A percentile compares a stretch with the other conserved stretches of the same genome.
These are phyloP conservation scores for Paramyrothecium roridum DNA, from an alignment of 2,329 filamentous ascomycete genomes.

Conservation along the genomic window DNA sequence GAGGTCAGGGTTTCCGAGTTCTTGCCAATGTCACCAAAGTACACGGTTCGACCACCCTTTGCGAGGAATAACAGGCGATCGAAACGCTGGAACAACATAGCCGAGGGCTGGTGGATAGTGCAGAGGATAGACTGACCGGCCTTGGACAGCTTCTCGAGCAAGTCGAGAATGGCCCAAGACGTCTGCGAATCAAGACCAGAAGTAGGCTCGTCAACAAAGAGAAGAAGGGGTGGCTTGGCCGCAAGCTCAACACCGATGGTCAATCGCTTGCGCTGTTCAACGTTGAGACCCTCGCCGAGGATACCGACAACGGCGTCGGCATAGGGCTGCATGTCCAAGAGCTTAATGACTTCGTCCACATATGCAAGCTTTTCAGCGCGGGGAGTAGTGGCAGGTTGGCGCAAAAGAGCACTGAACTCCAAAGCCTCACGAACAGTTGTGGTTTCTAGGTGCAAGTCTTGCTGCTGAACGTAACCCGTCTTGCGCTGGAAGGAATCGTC, in stretches of 20 bases:
- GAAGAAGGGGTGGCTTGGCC: conserved; percentile 40
- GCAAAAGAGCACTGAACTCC: conserved; percentile 37
- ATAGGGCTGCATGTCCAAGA: conserved; percentile 53
- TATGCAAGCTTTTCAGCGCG: conserved; percentile 48
- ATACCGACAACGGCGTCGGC: conserved; percentile 50
- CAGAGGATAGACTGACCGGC: conserved; percentile 47
- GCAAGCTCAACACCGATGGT: conserved; percentile 48
- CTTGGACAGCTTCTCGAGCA: conserved; percentile 62
- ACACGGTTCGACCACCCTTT: conserved; percentile 70
- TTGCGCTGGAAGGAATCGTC: conserved; percentile 69
- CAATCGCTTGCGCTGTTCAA: conserved; percentile 48
- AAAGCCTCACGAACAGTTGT: conserved; percentile 45
- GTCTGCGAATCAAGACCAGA: conserved; percentile 56
- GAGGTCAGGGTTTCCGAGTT: conserved; percentile 62
- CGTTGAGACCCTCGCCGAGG: conserved; percentile 39
- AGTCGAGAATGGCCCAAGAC: conserved; percentile 69
- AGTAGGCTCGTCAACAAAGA: conserved; percentile 54
- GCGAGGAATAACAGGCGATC: conserved; percentile 61
- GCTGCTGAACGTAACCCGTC: conserved; percentile 68
- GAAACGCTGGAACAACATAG: conserved; percentile 37
- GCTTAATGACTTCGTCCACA: conserved; percentile 50
- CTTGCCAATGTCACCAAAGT: conserved; percentile 73
- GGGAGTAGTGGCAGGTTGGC: conserved; percentile 39
- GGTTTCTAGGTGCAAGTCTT: conserved; percentile 47
- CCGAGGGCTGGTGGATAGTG: conserved; percentile 50